Percentiles rank a stretch among this genome's conserved stretches.
Conservation (phyloP, 2,329 filamentous ascomycete species). For the Calonectria multiphialidica region DNA sequence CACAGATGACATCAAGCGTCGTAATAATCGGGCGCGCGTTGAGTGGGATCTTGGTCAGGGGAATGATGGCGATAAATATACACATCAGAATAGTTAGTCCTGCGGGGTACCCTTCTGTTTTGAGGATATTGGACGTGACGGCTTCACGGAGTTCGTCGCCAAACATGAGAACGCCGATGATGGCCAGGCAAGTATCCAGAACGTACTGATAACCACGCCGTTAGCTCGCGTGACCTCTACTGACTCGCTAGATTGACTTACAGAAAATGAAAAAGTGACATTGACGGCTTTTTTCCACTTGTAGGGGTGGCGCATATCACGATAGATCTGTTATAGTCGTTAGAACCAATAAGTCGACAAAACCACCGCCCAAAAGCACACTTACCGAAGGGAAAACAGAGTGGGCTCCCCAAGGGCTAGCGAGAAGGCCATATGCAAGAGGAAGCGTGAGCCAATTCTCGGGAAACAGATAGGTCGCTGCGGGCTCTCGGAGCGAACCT, state of each 20-base stretch:
- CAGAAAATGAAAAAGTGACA: slow-evolving; percentile 87
- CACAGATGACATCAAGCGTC: slow-evolving; percentile 84
- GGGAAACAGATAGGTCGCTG: slow-evolving; percentile 84
- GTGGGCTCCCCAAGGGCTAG: slow-evolving; percentile 78
- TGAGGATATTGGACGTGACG: slow-evolving; percentile 90
- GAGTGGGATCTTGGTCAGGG: slow-evolving; percentile 93
- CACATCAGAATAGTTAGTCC: slow-evolving; percentile 83
- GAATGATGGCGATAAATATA: slow-evolving; percentile 90
- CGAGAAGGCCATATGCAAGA: slow-evolving; percentile 89
- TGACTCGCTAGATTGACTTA: slow-evolving; percentile 53
- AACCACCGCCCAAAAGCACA: too few relatives aligned
- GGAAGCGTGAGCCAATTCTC: slow-evolving; percentile 89
- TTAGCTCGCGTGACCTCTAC: slow-evolving; percentile 4
- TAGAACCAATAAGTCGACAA: slow-evolving; percentile 6
- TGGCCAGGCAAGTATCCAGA: slow-evolving; percentile 84
- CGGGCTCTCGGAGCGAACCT: slow-evolving; percentile 86
- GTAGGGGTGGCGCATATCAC: slow-evolving; percentile 79
- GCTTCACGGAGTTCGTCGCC: slow-evolving; percentile 89
- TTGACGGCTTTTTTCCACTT: slow-evolving; percentile 83
- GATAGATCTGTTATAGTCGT: slow-evolving; percentile 60
- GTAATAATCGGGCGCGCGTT: slow-evolving; percentile 90
- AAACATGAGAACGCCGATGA: slow-evolving; percentile 93
- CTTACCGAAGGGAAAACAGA: slow-evolving; percentile 82
- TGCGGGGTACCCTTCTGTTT: slow-evolving; percentile 78
- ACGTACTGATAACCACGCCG: slow-evolving; percentile 67